These are phyloP conservation scores for Cladosporium austrohemisphaericum DNA, from an alignment of 2,329 filamentous ascomycete species.

Conservation along the genomic window DNA sequence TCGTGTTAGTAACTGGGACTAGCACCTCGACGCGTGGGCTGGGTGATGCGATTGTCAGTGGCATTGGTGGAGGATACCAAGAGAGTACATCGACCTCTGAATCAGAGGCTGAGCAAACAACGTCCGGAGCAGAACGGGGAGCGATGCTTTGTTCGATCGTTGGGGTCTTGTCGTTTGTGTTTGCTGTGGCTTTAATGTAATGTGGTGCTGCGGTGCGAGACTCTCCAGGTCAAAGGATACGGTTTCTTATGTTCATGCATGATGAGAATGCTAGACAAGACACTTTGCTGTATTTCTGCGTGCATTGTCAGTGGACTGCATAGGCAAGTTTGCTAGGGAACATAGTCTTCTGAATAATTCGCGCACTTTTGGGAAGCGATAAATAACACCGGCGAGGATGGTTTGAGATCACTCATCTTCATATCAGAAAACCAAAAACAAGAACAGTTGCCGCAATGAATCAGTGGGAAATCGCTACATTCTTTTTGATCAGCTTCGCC, in stretches of 20 bases:
- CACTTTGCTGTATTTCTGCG: too few species aligned
- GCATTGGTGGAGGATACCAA: background rate
- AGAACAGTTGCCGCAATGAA: background rate
- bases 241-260: too few species aligned
- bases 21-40: background rate
- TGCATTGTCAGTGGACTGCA: too few species aligned
- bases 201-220: background rate
- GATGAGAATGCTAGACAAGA: too few species aligned
- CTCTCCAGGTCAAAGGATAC: too few species aligned
- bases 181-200: background rate
- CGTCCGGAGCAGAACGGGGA: background rate
- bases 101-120: background rate
- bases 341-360: too few species aligned
- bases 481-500: background rate
- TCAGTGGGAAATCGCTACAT: background rate
- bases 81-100: background rate
- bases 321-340: too few species aligned
- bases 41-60: conserved; percentile 3
- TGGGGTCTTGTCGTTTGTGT: background rate
- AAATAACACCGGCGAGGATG: too few species aligned
- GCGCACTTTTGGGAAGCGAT: too few species aligned
- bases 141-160: background rate
- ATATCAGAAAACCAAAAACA: too few species aligned
- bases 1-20: background rate
- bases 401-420: too few species aligned